Evolutionary conservation across 2,329 filamentous ascomycete species (phyloP), one percentile per base, ranked within the genome.

Genomic region (Geosmithia flava): DNA sequence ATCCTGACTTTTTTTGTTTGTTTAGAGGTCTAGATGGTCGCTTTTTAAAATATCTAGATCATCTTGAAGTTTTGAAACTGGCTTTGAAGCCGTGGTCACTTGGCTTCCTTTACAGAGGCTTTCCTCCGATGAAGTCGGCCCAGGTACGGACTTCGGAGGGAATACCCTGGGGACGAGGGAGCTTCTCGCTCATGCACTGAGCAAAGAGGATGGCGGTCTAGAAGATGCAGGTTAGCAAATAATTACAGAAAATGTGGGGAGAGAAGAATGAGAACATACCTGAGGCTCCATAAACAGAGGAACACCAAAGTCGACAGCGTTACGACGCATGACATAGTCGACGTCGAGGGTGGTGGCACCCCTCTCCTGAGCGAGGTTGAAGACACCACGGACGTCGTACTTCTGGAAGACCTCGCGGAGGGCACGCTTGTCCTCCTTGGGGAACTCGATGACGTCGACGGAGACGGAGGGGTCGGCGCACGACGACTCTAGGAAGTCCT

Each of bases 221-320:
- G 30, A 33, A 29, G 33, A 19, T 39, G 8, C 8, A 16, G 33
- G 44, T n/a, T n/a, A n/a, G n/a, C n/a, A 17, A 20, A 40, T 40
- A 44, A 33, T 39, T 20, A 39, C 23, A 44, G 7, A 44, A n/a
- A 20, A 7, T 23, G 13, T 13, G 42, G 53, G 70, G 59, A 69
- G 65, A 54, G 55, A 33, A 48, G 46, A n/a, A 30, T 11, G 27
- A 45, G 45, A 55, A 66, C 80, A 71, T 74, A 94, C 89, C 83
- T 93, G 91, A 48, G 90, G 88, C 73, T 97, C 91, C 90, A 96
- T 96, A 68, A 98, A 97, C 49, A 98, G 75, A 45, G 93, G 93
- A 30, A 97, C 89, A 57, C 91, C 91, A 66, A 98, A 98, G 70
- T 98, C 93, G 49, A 98, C 93, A 27, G 93, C 93, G 62, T 98